A percentile compares a stretch with the other conserved stretches of the same genome.
Conservation (phyloP, 371 early-diverging fungal genomes). For the Mortierella sp. region DNA sequence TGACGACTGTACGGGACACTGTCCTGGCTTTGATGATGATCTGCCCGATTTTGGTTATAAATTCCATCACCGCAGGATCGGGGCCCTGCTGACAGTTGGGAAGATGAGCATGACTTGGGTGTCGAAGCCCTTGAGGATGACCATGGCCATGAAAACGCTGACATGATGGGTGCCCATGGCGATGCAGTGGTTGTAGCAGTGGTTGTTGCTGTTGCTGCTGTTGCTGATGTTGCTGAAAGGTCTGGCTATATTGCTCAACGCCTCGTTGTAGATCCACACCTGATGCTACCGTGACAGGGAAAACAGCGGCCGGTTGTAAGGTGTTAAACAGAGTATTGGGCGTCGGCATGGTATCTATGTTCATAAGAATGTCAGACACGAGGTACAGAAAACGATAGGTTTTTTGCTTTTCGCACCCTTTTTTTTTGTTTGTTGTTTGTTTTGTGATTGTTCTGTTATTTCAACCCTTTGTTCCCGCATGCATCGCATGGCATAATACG, state of each 20-base stretch:
- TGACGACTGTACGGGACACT: conserved; percentile 11
- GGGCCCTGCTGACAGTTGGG: conserved; percentile 22
- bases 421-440: conserved; percentile 4
- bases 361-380: no score
- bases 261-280: no score
- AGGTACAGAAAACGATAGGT: no score
- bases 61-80: conserved; percentile 49
- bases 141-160: conserved; percentile 2
- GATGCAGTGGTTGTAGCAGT: conserved; percentile 5
- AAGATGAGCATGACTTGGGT: not conserved
- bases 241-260: no score
- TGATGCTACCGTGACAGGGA: no score
- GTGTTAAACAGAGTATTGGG: conserved; percentile 24
- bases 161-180: not conserved
- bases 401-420: no score
- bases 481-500: not conserved
- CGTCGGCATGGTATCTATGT: conserved; percentile 26
- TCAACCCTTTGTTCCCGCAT: not conserved
- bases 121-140: not conserved
- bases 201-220: conserved; percentile 8
- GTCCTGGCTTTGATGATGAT: conserved; percentile 48
- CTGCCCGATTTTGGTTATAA: conserved; percentile 53
- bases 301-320: conserved; percentile 22
- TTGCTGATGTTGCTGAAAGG: no score
- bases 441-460: no score